Evolutionary conservation across 2,329 filamentous ascomycete genomes (phyloP), one percentile per base, ranked within the genome.

Genomic region (Exophiala alcalophila): DNA sequence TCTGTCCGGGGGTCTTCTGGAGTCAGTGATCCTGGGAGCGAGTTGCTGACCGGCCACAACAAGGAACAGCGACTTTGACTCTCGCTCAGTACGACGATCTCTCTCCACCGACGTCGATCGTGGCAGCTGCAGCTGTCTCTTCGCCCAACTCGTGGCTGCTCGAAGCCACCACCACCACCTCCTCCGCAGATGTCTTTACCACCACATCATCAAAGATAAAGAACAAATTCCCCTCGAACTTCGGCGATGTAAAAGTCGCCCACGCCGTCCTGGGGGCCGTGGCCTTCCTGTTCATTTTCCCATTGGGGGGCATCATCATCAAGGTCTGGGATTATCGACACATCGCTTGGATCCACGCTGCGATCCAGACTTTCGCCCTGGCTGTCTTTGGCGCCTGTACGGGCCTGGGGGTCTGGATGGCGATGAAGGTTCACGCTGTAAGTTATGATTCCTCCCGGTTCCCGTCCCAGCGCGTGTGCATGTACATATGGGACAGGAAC

Each of bases 341-440:
- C 3, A 46, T 47, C 3, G 31, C 57, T 4, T 53, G 49, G 47
- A 41, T 59, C 11, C 59, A 61, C 43, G 54, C 50, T 7, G 43
- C 40, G 2, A 46, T 53, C 6, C 58, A 62, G 33, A 29, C 53
- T 1, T 15, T 58, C 11, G 55, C 50, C 1, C 53, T 47, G 18
- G 36, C 40, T 12, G 30, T 61, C 11, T 58, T 57, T 45, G 41
- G 56, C 10, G 49, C 40, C 5, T 59, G 55, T 2, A 33, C 58
- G 6, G 58, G 50, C 7, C 51, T 54, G 20, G 59, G 59, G 8
- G 53, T 61, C n/a, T 58, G 55, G 30, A 53, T 62, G 43, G 59
- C 49, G 11, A 55, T 27, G 14, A 39, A 38, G 11, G 11, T 44
- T 2, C 31, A 52, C 12, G 18, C 30, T 25, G 42, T 50, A 36